These are phyloP conservation scores for Cryptomeria japonica DNA, from an alignment of 75 land plant species.

Conservation along the genomic window DNA sequence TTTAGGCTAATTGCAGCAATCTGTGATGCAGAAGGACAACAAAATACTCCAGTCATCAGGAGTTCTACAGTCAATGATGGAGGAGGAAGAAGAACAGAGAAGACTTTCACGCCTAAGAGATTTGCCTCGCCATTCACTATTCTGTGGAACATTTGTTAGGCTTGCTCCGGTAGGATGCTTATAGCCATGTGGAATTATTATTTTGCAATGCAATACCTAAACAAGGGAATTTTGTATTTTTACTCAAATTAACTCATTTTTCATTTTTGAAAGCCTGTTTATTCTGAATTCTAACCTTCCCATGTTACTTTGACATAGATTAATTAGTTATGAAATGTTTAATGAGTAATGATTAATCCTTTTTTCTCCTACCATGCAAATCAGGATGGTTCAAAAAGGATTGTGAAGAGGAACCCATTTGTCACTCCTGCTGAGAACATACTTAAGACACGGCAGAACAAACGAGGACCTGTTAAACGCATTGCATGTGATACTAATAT, in stretches of 20 bases:
- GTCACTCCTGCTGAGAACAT: slow-evolving; percentile 38
- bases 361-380: background rate
- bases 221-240: background rate
- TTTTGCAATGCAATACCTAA: background rate
- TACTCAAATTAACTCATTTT: background rate
- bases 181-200: background rate
- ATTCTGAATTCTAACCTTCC: background rate
- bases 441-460: slow-evolving; percentile 44
- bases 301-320: background rate
- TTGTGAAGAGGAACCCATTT: slow-evolving; percentile 69
- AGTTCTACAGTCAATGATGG: slow-evolving; percentile 57
- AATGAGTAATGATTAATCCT: background rate
- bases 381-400: slow-evolving; percentile 88
- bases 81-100: slow-evolving; percentile 68
- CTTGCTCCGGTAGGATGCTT: slow-evolving; percentile 49
- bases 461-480: slow-evolving; percentile 55
- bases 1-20: slow-evolving; percentile 6
- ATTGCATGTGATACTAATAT: slow-evolving; percentile 55
- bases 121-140: slow-evolving; percentile 60
- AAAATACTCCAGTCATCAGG: slow-evolving; percentile 27
- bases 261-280: background rate
- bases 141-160: slow-evolving; percentile 80
- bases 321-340: background rate
- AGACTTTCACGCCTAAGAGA: slow-evolving; percentile 34
- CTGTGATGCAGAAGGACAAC: slow-evolving; percentile 34